Evolutionary conservation across 2,329 filamentous ascomycete genomes (phyloP).

Genomic region (Venturia carpophila): DNA sequence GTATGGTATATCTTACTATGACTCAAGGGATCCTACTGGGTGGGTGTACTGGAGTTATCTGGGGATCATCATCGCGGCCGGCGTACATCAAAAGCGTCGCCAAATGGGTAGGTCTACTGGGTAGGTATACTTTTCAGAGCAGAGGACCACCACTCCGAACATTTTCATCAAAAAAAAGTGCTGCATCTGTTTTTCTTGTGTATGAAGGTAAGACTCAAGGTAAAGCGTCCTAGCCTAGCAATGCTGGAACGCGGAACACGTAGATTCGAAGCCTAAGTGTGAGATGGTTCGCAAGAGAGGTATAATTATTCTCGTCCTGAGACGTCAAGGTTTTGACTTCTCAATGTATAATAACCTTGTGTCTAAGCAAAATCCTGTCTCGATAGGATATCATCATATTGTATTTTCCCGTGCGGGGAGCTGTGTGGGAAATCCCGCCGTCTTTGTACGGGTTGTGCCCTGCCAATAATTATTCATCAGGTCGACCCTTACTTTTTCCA

Average conservation of each 20-base stretch:
- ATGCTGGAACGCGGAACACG: not conserved
- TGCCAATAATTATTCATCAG: no score
- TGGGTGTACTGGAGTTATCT: not conserved
- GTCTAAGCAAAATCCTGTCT: not conserved
- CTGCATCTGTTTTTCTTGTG: not conserved
- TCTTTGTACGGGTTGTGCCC: no score
- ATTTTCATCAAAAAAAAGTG: not conserved
- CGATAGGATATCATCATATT: not conserved
- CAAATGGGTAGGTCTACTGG: constrained; percentile 8
- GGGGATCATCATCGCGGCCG: not conserved
- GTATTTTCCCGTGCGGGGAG: not conserved
- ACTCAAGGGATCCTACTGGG: not conserved
- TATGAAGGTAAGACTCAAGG: constrained; percentile 12
- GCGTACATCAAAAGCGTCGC: not conserved
- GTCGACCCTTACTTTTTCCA: no score
- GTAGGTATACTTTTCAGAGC: not conserved
- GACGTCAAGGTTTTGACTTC: not conserved
- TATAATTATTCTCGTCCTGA: not conserved
- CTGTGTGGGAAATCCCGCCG: not conserved
- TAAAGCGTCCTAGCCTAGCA: not conserved
- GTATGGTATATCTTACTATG: constrained; percentile 5
- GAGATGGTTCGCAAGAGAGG: not conserved
- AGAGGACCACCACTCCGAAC: not conserved
- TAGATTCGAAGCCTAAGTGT: not conserved
- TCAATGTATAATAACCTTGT: not conserved